Evolutionary conservation across 1,284 basidiomycete species (phyloP).

Genomic region (Ganoderma resinaceum): DNA sequence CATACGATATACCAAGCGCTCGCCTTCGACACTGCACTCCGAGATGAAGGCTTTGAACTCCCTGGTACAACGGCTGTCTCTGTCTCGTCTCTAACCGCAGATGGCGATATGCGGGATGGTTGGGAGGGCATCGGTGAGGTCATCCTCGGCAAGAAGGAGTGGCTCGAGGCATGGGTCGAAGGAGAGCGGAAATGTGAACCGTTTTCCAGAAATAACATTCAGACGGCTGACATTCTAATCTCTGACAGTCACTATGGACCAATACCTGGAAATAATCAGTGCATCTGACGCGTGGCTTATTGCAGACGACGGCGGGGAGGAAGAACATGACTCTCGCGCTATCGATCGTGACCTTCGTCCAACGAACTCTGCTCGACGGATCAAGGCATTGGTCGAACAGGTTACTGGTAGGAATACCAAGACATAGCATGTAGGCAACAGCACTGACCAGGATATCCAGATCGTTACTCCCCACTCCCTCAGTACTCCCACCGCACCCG

Average conservation of each 20-base stretch:
- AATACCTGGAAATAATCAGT: constrained; percentile 85
- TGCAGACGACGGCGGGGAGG: constrained; percentile 66
- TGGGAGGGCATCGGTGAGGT: constrained; percentile 85
- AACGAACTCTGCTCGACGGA: constrained; percentile 81
- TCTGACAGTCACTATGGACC: constrained; percentile 72
- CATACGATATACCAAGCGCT: constrained; percentile 96
- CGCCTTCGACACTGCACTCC: constrained; percentile 84
- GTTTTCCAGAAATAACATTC: background rate
- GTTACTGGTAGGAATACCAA: constrained; percentile 71
- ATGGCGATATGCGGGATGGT: constrained; percentile 39
- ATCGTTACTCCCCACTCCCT: constrained; percentile 91
- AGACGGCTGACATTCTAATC: background rate
- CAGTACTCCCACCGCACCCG: constrained; percentile 78
- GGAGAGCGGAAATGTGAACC: constrained; percentile 86
- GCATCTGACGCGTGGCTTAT: constrained; percentile 90
- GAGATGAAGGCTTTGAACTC: constrained; percentile 78
- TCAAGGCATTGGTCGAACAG: constrained; percentile 88
- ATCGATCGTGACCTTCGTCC: constrained; percentile 58
- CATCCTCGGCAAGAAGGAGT: constrained; percentile 83
- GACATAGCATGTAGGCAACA: background rate
- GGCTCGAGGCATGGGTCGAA: constrained; percentile 91
- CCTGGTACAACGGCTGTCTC: constrained; percentile 51
- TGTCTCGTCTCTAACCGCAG: constrained; percentile 32
- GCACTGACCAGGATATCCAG: constrained; percentile 44
- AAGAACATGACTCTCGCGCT: constrained; percentile 47